A percentile compares a stretch with the other conserved stretches of the same genome.
Evolutionary conservation across 345 rosid species (phyloP).

Genomic region (Rhodamnia argentea): DNA sequence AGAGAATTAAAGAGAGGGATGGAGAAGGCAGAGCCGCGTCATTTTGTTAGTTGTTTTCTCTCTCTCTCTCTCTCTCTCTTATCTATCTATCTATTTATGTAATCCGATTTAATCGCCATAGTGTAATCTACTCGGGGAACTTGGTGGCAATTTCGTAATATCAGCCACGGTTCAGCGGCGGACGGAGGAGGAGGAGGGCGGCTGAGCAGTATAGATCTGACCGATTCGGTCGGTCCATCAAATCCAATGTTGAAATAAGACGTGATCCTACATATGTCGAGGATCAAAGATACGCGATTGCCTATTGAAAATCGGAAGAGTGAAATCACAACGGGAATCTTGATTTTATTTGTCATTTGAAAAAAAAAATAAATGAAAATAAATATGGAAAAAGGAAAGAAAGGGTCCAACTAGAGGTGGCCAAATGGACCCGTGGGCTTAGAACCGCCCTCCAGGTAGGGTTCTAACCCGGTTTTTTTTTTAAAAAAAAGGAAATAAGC

Average conservation of each 20-base stretch:
- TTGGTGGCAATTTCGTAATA: neutral
- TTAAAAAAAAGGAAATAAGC: too few species aligned
- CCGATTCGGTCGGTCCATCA: neutral
- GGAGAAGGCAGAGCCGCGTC: neutral
- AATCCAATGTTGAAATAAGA: neutral
- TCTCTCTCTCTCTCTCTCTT: neutral
- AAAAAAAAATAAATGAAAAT: neutral
- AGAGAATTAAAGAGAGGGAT: neutral
- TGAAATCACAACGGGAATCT: rapidly evolving
- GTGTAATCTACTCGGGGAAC: neutral
- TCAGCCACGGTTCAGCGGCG: neutral
- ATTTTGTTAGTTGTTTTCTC: neutral
- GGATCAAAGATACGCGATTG: too few species aligned
- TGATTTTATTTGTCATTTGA: rapidly evolving
- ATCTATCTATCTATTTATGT: neutral
- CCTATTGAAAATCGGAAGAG: too few species aligned
- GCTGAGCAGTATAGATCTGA: neutral
- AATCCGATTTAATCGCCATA: neutral
- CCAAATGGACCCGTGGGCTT: too few species aligned
- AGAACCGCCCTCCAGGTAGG: too few species aligned
- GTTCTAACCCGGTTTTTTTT: too few species aligned
- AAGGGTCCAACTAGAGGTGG: too few species aligned
- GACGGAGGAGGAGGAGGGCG: too few species aligned
- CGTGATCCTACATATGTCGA: neutral
- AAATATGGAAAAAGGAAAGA: rapidly evolving